A percentile compares a stretch with the other conserved stretches of the same genome.
Evolutionary conservation across 768 basidiomycete species (phyloP).

Genomic region (Naganishia randhawae): DNA sequence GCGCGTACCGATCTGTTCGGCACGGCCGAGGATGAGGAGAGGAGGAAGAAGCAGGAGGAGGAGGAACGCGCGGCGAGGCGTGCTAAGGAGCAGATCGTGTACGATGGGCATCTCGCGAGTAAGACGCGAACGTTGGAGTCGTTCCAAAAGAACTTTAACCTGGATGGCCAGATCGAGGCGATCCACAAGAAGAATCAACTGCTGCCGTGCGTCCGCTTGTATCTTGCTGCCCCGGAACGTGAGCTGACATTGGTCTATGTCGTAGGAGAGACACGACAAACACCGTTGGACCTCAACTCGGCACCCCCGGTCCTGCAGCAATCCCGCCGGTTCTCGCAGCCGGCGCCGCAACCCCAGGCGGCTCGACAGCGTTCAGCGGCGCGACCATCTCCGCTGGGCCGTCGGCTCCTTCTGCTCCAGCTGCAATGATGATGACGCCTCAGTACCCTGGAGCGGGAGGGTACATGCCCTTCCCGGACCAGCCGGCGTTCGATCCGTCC

Average conservation of each 20-base stretch:
- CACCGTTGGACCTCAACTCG: constrained; percentile 82
- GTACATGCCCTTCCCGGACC: constrained; percentile 24
- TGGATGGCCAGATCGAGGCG: constrained; percentile 96
- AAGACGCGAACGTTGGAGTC: constrained; percentile 88
- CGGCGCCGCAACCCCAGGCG: constrained; percentile 54
- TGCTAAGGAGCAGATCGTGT: constrained; percentile 91
- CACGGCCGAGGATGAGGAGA: constrained; percentile 85
- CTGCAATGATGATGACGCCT: constrained; percentile 2
- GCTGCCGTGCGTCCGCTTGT: constrained; percentile 64
- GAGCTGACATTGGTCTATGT: background rate
- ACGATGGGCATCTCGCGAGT: constrained; percentile 97
- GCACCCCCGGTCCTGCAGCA: constrained; percentile 58
- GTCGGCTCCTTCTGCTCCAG: constrained; percentile 51
- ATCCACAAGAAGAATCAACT: constrained; percentile 91
- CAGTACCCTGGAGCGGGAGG: constrained; percentile 13
- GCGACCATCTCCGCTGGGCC: constrained; percentile 85
- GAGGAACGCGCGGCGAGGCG: constrained; percentile 73
- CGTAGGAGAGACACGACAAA: constrained; percentile 47
- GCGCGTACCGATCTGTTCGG: constrained; percentile 98
- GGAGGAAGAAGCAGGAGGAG: constrained; percentile 70
- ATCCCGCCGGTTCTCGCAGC: constrained; percentile 67
- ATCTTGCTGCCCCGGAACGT: background rate
- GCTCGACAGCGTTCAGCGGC: constrained; percentile 61
- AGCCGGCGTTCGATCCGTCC: constrained; percentile 31
- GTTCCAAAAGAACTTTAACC: constrained; percentile 86